phyloP scores from a whole-genome alignment of 768 basidiomycete species.

The Scleroderma citrinum region DNA sequence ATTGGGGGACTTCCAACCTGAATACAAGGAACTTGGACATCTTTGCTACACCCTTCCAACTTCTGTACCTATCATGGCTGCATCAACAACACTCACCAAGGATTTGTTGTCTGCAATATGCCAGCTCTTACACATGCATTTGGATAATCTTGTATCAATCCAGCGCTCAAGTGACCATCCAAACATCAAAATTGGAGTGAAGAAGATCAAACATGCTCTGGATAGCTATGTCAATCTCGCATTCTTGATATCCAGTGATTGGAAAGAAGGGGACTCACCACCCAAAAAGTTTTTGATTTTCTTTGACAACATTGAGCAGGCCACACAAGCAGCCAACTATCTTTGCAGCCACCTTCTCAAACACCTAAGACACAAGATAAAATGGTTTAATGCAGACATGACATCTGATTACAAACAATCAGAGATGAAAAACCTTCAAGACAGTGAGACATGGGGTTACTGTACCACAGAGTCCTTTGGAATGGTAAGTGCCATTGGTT shows the following conservation, averaged over 20 bases:
- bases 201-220: conserved; percentile 13
- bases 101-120: conserved; percentile 3
- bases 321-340: conserved; percentile 4
- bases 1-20: conserved; percentile 13
- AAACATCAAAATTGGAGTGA: conserved; percentile 26
- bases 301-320: conserved; percentile 10
- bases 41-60: conserved; percentile 11
- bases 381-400: conserved; percentile 27
- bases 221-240: conserved; percentile 20
- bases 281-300: conserved; percentile 12
- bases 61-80: conserved; percentile 7
- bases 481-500: conserved; percentile 27
- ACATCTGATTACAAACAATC: conserved; percentile 11
- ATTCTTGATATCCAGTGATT: conserved; percentile 16
- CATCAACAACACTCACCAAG: conserved; percentile 14
- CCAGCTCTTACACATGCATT: conserved; percentile 17
- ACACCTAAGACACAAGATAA: conserved; percentile 8
- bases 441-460: conserved; percentile 17
- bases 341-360: conserved; percentile 9
- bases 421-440: conserved; percentile 5
- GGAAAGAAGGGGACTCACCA: conserved; percentile 1
- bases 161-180: conserved; percentile 26
- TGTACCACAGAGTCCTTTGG: conserved; percentile 31
- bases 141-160: conserved; percentile 8
- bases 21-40: conserved; percentile 8